These are phyloP conservation scores for Collybiopsis confluens DNA, from an alignment of 768 basidiomycete species.

Conservation along the genomic window DNA sequence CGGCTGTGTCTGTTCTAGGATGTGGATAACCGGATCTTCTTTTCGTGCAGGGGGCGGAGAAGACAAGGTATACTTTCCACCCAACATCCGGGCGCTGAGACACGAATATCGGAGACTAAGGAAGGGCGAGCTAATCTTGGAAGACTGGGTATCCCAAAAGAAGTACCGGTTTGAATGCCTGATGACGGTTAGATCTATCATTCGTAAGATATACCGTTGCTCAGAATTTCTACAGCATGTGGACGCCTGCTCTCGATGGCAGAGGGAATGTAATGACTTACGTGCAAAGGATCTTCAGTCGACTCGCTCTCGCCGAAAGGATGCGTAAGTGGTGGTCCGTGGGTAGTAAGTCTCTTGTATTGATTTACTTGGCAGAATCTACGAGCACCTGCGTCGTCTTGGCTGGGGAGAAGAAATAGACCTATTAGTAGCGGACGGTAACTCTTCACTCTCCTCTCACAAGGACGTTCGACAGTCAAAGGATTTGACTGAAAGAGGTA, in stretches of 20 bases:
- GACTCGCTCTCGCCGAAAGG: background rate
- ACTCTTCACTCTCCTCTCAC: background rate
- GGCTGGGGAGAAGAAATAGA: slow-evolving; percentile 6
- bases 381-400: background rate
- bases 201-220: background rate
- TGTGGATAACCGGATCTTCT: background rate
- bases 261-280: background rate
- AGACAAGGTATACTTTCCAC: slow-evolving; percentile 8
- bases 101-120: background rate
- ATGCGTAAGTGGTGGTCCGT: background rate
- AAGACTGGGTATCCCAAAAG: background rate
- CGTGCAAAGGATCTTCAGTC: background rate
- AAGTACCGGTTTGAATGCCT: background rate
- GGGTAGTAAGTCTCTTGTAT: background rate
- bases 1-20: too few species aligned
- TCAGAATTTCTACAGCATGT: background rate
- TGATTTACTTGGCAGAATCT: background rate
- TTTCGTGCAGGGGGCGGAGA: slow-evolving; percentile 3
- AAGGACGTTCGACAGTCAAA: slow-evolving; percentile 1
- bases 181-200: background rate
- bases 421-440: background rate
- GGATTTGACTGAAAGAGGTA: slow-evolving; percentile 5
- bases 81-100: background rate
- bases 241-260: background rate
- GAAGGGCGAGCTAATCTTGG: background rate